phyloP scores from a whole-genome alignment of 805 yeast species.

The Starmerella gropengiesseri region DNA sequence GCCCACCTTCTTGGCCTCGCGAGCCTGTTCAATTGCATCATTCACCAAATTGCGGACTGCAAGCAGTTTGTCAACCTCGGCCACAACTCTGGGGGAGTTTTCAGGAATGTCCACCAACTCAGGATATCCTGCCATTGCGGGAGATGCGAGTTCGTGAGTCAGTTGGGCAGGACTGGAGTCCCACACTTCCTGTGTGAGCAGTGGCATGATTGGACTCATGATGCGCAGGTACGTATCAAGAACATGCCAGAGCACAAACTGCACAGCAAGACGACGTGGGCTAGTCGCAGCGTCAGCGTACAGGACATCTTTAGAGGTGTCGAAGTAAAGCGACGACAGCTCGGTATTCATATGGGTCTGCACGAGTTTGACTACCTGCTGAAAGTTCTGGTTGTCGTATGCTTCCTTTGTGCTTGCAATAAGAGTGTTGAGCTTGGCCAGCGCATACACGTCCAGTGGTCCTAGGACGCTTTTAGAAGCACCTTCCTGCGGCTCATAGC shows the following conservation, averaged over 20 bases:
- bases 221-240: slow-evolving; percentile 53
- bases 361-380: slow-evolving; percentile 54
- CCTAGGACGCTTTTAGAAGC: slow-evolving; percentile 1
- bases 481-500: slow-evolving; percentile 22
- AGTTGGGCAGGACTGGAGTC: slow-evolving; percentile 37
- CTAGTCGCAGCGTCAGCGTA: slow-evolving; percentile 54
- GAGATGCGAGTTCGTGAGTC: slow-evolving; percentile 31
- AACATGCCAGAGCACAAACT: slow-evolving; percentile 50
- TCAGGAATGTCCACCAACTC: not conserved
- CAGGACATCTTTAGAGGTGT: slow-evolving; percentile 70
- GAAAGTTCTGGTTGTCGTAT: slow-evolving; percentile 53
- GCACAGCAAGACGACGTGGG: slow-evolving; percentile 44
- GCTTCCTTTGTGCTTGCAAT: slow-evolving; percentile 34
- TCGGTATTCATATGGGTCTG: slow-evolving; percentile 64
- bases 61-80: slow-evolving; percentile 36
- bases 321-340: slow-evolving; percentile 77
- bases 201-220: slow-evolving; percentile 72
- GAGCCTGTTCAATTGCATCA: slow-evolving; percentile 44
- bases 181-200: slow-evolving; percentile 85
- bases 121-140: slow-evolving; percentile 40
- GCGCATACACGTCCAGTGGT: slow-evolving; percentile 47
- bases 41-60: slow-evolving; percentile 40
- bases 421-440: slow-evolving; percentile 44
- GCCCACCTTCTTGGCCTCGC: slow-evolving; percentile 38
- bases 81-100: slow-evolving; percentile 30